Evolutionary conservation across 176 grass and related monocot species (phyloP), one percentile per base, ranked within the genome.

Genomic region (Oryza glaberrima): DNA sequence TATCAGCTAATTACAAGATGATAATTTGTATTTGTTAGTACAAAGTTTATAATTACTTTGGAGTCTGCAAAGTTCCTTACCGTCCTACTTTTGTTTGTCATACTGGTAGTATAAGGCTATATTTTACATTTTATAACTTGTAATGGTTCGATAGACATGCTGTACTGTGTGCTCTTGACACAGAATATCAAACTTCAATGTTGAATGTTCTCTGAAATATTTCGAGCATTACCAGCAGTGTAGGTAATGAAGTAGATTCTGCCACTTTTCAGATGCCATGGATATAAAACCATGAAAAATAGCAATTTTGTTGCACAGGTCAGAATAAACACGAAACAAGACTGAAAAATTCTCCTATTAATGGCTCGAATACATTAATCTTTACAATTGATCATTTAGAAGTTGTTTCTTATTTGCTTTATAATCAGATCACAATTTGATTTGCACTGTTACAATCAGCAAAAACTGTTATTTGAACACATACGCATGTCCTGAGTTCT

Each of bases 141-240:
- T 67, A 36, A 38, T 67, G 60, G 61, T 76, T 68, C 5, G 35
- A 6, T 79, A 66, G 64, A n/a, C 8, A 12, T 30, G 9, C 66
- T 67, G 63, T 79, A 66, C 15, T 17, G 34, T 81, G 19, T 22
- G 30, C 66, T 81, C 32, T 70, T 35, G 65, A 26, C 65, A 80
- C 65, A 69, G 38, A 80, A 10, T 68, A 51, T 49, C 68, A 80
- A 15, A 15, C 28, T 54, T 45, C 12, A 73, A 35, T 34, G 20
- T 63, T 30, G 20, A 41, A 20, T 6, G 38, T 63, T 61, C 20
- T 64, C 52, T 40, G 26, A 34, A 36, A 61, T 54, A 11, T 19
- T 38, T 23, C 2, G 52, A 61, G 17, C 52, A 36, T 76, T 76
- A 61, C 75, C 19, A 7, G 3, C 51, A 77, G 30, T 56, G 13